Evolutionary conservation across 306 rosid genomes (phyloP).

Genomic region (Lathyrus oleraceus): DNA sequence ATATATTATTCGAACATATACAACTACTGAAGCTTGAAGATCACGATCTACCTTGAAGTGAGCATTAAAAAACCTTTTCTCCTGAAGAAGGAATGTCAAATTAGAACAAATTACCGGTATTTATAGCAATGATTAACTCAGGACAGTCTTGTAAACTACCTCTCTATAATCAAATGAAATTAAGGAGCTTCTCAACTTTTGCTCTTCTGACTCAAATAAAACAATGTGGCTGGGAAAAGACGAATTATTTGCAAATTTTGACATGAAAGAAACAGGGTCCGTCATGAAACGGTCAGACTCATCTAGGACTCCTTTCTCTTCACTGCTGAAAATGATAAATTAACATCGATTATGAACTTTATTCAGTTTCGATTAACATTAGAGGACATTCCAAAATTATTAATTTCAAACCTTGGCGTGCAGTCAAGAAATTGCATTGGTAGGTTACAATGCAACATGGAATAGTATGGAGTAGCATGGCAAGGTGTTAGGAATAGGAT

Average conservation of each 20-base stretch:
- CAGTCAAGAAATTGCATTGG: conserved; percentile 92
- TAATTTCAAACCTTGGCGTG: conserved; percentile 72
- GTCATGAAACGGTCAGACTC: conserved; percentile 82
- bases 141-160: conserved; percentile 45
- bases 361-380: not conserved
- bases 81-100: conserved; percentile 48
- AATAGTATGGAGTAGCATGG: conserved; percentile 92
- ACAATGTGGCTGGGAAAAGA: conserved; percentile 81
- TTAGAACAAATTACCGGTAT: conserved; percentile 12
- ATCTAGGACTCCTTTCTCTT: conserved; percentile 62
- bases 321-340: conserved; percentile 48
- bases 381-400: conserved; percentile 12
- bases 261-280: conserved; percentile 69
- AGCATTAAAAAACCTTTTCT: conserved; percentile 71
- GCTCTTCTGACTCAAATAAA: conserved; percentile 74
- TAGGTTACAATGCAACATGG: conserved; percentile 66
- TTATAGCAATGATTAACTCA: conserved; percentile 4
- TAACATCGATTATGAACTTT: conserved; percentile 18
- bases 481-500: conserved; percentile 85
- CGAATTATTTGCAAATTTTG: conserved; percentile 61
- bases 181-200: conserved; percentile 50
- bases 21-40: conserved; percentile 76
- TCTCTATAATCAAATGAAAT: conserved; percentile 60
- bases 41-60: conserved; percentile 94
- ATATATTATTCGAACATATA: conserved; percentile 50